These are phyloP conservation scores for Berkeleyomyces rouxiae DNA, from an alignment of 2,329 filamentous ascomycete genomes.

Conservation along the genomic window DNA sequence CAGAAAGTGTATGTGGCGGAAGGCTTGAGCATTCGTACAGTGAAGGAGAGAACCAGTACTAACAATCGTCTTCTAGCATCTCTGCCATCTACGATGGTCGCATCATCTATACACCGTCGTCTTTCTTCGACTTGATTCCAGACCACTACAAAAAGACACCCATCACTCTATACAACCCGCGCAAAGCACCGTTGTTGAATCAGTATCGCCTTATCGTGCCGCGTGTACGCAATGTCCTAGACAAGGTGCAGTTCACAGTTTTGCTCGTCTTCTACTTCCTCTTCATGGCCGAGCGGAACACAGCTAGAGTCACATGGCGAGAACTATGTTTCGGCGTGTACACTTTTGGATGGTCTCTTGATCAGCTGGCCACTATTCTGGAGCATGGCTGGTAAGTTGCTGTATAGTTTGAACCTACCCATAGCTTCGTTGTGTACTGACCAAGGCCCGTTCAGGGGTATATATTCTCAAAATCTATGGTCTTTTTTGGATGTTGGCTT, in stretches of 20 bases:
- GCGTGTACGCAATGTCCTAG: constrained; percentile 57
- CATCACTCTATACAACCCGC: constrained; percentile 64
- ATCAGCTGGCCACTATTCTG: constrained; percentile 60
- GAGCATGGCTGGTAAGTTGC: constrained; percentile 47
- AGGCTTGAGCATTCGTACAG: not conserved
- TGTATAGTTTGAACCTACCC: not conserved
- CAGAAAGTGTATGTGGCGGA: constrained; percentile 45
- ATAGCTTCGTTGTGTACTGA: not conserved
- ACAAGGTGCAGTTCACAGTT: constrained; percentile 55
- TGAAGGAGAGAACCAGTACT: too few relatives aligned
- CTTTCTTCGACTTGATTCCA: constrained; percentile 68
- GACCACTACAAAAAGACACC: constrained; percentile 75
- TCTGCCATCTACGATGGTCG: constrained; percentile 68
- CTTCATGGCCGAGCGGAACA: constrained; percentile 53
- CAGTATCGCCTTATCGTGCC: constrained; percentile 77
- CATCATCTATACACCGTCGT: constrained; percentile 66
- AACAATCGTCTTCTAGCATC: constrained; percentile 26
- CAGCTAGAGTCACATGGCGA: constrained; percentile 35
- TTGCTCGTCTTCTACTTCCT: constrained; percentile 52
- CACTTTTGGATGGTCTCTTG: constrained; percentile 60
- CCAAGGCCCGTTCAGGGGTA: constrained; percentile 34
- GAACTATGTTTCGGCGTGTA: constrained; percentile 59
- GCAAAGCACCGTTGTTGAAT: constrained; percentile 59
- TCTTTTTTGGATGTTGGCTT: constrained; percentile 73
- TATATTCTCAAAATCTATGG: constrained; percentile 80